Conservation (phyloP, 2,329 filamentous ascomycete genomes). For the Colletotrichum endophyticum region DNA sequence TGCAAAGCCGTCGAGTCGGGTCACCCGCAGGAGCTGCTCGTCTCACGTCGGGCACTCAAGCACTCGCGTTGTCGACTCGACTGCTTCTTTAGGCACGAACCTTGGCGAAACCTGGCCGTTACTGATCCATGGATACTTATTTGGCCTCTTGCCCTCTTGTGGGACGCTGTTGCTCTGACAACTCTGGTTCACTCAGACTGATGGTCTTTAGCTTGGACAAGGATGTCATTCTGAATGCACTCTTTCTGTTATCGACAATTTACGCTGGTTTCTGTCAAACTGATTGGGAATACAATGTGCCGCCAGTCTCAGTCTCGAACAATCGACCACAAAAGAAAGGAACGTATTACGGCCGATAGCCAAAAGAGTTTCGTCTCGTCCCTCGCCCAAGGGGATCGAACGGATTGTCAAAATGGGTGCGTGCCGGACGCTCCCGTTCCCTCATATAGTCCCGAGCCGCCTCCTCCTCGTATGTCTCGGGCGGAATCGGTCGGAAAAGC, state of each 20-base stretch:
- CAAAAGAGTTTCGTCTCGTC: neutral
- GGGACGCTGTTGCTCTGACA: neutral
- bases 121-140: slow-evolving; percentile 9
- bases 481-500: neutral
- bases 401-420: slow-evolving; percentile 8
- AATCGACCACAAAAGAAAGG: neutral
- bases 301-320: neutral
- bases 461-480: slow-evolving; percentile 13
- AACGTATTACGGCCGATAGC: neutral
- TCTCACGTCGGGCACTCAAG: slow-evolving; percentile 5
- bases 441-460: slow-evolving; percentile 8
- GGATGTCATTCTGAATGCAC: neutral
- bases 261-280: neutral
- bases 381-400: slow-evolving; percentile 15
- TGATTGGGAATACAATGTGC: neutral
- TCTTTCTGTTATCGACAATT: neutral
- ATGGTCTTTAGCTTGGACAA: neutral
- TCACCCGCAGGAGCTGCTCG: neutral
- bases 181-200: neutral
- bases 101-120: neutral
- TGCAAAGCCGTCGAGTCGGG: neutral
- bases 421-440: neutral
- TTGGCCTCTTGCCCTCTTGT: neutral
- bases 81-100: neutral
- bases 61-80: neutral